Evolutionary conservation across 2,329 filamentous ascomycete genomes (phyloP), one percentile per base, ranked within the genome.

Genomic region (Hypoxylon rubiginosum): DNA sequence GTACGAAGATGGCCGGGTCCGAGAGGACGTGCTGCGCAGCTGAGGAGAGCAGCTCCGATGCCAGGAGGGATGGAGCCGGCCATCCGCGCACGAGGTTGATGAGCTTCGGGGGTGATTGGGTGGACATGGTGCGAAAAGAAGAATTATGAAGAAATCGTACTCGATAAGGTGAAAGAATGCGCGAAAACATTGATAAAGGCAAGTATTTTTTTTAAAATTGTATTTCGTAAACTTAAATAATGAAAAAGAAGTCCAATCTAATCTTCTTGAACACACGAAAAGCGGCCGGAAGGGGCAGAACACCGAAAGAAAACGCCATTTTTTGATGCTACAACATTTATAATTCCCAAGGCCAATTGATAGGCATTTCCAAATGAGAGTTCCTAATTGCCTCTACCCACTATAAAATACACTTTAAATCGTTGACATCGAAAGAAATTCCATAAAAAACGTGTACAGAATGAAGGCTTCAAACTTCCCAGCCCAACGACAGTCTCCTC

Each of bases 11-110:
- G 11, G 57, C 58, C 10, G 64, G 56, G 9, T 63, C 51, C 28
- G 46, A 56, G 24, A 69, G 39, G 5, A 65, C 48, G 11, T 2
- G 32, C 39, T 65, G 58, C 28, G 67, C 62, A 10, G 67, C 67
- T 10, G 34, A 51, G 1, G 61, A 48, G 7, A 69, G 19, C 32
- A 60, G 52, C 2, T 65, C 61, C 3, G 64, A 55, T 11, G 64
- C 64, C 43, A 61, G 67, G 19, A 69, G 34, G 1, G 50, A 50
- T 5, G 56, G 62, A 0, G 58, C 52, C 17, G 67, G 67, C 43
- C 67, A 57, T 17, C 67, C 67, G 41, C 62, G 56, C 15, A 69
- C 48, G n/a, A 69, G 58, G 24, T 69, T 45, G 36, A 69, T 69
- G 62, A 48, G 11, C 28, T 28, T 39, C 19, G 34, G 24, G 26